Conservation (phyloP, 2,329 filamentous ascomycete species). For the Talaromyces sp. region DNA sequence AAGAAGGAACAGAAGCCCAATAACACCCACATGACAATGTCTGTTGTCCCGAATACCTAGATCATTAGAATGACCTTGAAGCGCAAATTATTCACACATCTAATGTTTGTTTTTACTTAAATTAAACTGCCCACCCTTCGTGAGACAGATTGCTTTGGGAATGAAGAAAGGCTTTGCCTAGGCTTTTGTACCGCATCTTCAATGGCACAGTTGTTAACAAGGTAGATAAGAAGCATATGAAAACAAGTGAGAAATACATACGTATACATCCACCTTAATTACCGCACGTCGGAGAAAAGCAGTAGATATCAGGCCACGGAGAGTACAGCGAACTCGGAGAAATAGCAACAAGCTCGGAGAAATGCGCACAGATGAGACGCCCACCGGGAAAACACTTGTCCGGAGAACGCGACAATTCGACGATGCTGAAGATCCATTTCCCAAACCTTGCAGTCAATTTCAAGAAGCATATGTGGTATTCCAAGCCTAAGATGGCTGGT, state of each 20-base stretch:
- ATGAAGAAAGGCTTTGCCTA: background rate
- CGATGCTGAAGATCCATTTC: background rate
- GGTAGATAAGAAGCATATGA: background rate
- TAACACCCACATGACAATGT: background rate
- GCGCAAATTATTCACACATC: background rate
- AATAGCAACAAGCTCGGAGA: conserved; percentile 1
- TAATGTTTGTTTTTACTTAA: background rate
- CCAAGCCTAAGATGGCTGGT: background rate
- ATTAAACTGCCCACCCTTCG: background rate
- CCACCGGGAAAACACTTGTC: background rate
- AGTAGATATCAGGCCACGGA: background rate
- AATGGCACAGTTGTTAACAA: background rate
- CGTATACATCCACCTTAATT: background rate
- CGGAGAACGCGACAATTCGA: background rate
- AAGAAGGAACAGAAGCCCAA: background rate
- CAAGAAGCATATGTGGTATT: background rate
- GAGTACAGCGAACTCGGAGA: background rate
- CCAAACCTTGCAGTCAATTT: background rate
- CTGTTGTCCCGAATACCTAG: no score
- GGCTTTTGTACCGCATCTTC: background rate
- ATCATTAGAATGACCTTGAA: background rate
- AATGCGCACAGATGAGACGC: background rate
- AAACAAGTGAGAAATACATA: background rate
- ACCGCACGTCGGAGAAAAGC: background rate
- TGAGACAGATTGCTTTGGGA: background rate